A percentile compares a stretch with the other conserved stretches of the same genome.
Evolutionary conservation across 306 rosid genomes (phyloP).

Genomic region (Cicer arietinum): DNA sequence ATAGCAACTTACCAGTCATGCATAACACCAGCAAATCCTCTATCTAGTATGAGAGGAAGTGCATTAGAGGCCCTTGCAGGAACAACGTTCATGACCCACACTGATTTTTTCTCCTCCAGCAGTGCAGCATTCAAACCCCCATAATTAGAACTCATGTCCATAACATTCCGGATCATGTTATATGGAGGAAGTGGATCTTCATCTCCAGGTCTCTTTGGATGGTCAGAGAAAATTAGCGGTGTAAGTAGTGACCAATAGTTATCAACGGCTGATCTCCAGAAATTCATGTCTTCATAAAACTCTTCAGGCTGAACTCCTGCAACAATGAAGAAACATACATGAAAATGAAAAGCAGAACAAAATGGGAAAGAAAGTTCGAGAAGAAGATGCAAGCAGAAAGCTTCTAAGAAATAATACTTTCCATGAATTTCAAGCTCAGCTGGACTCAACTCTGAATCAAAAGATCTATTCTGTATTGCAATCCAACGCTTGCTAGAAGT

Average conservation of each 20-base stretch:
- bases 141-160: conserved; percentile 93
- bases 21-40: conserved; percentile 90
- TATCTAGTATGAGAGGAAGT: conserved; percentile 89
- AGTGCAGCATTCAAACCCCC: conserved; percentile 94
- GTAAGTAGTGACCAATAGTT: conserved; percentile 96
- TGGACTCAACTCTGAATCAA: conserved; percentile 62
- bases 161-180: conserved; percentile 96
- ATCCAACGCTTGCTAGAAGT: conserved; percentile 81
- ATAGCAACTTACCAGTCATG: conserved; percentile 85
- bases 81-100: conserved; percentile 98
- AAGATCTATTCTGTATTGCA: conserved; percentile 84
- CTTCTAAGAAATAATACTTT: conserved; percentile 57
- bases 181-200: conserved; percentile 99
- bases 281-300: conserved; percentile 75
- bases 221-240: conserved; percentile 98
- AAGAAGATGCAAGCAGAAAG: conserved; percentile 32
- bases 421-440: conserved; percentile 91
- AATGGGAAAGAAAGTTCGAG: conserved; percentile 15
- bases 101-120: conserved; percentile 81
- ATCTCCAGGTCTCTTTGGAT: conserved; percentile 99
- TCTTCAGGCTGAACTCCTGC: conserved; percentile 91
- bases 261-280: conserved; percentile 74
- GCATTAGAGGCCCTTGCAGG: conserved; percentile 71
- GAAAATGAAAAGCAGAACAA: conserved; percentile 40
- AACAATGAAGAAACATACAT: conserved; percentile 47